Percentiles rank a stretch among this genome's conserved stretches.
These are phyloP conservation scores for Pichia pseudocactophila DNA, from an alignment of 805 yeast species.

Conservation along the genomic window DNA sequence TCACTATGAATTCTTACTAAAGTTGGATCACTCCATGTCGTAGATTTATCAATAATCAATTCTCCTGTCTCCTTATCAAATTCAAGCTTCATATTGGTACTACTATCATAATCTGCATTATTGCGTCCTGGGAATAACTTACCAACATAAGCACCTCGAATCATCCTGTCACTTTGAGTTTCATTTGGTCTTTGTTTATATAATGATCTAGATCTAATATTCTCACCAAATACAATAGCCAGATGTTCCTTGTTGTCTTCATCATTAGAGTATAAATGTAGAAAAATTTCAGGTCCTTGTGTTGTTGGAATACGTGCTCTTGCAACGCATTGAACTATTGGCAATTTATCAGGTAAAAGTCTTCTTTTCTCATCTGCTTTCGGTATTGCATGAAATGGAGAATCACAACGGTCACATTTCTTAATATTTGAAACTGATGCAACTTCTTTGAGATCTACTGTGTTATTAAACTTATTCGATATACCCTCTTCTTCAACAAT, in stretches of 20 bases:
- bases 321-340: conserved; percentile 78
- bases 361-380: conserved; percentile 24
- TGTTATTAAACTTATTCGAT: not conserved
- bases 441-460: not conserved
- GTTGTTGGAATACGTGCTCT: conserved; percentile 96
- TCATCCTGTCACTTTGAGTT: conserved; percentile 88
- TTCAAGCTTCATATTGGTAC: conserved; percentile 28
- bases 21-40: conserved; percentile 33
- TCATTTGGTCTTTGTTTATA: conserved; percentile 58
- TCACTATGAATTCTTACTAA: conserved; percentile 91
- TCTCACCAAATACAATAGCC: conserved; percentile 95
- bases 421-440: not conserved
- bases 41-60: conserved; percentile 23
- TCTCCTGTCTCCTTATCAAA: conserved; percentile 34
- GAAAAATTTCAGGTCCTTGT: conserved; percentile 85
- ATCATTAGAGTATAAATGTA: conserved; percentile 82
- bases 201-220: conserved; percentile 68
- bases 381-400: conserved; percentile 6
- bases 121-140: conserved; percentile 78
- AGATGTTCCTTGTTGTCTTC: conserved; percentile 88
- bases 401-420: not conserved
- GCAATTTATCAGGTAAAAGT: conserved; percentile 48
- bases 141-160: conserved; percentile 97
- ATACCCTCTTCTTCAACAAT: not conserved
- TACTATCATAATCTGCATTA: conserved; percentile 54